Percentiles rank a stretch among this genome's conserved stretches.
Evolutionary conservation across 2,329 filamentous ascomycete genomes (phyloP).

Genomic region (Colletotrichum simmondsii): DNA sequence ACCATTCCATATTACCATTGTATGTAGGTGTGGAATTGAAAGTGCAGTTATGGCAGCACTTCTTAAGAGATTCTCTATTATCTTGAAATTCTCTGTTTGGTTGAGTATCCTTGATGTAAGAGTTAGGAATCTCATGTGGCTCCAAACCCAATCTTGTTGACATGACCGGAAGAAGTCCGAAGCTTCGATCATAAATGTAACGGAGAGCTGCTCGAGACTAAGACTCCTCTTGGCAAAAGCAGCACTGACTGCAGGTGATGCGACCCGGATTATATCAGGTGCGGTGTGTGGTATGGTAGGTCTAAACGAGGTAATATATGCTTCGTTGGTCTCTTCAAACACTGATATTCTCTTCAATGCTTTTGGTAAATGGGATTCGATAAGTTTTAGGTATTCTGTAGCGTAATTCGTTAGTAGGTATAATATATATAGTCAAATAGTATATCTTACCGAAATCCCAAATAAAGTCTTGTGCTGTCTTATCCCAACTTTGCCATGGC

Average conservation of each 20-base stretch:
- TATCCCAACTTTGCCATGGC: slow-evolving; percentile 44
- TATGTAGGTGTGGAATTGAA: slow-evolving; percentile 44
- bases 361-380: slow-evolving; percentile 36
- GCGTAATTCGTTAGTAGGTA: neutral
- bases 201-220: slow-evolving; percentile 40
- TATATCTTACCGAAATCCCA: slow-evolving; percentile 38
- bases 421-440: neutral
- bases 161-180: slow-evolving; percentile 41
- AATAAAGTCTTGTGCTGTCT: slow-evolving; percentile 14
- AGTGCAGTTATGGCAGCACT: slow-evolving; percentile 37
- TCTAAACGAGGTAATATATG: slow-evolving; percentile 21
- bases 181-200: slow-evolving; percentile 43
- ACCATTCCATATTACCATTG: slow-evolving; percentile 48
- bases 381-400: slow-evolving; percentile 15
- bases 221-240: slow-evolving; percentile 42
- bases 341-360: slow-evolving; percentile 39
- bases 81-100: slow-evolving; percentile 32
- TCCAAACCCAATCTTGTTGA: slow-evolving; percentile 40
- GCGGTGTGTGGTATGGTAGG: fast-evolving
- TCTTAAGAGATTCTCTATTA: slow-evolving; percentile 40
- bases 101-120: slow-evolving; percentile 45
- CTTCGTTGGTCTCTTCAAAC: slow-evolving; percentile 42
- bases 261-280: neutral
- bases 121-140: slow-evolving; percentile 43
- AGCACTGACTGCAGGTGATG: slow-evolving; percentile 19